These are phyloP conservation scores for Lagenidium sp. DNA, from an alignment of 352 stramenopile genomes.

Conservation along the genomic window DNA sequence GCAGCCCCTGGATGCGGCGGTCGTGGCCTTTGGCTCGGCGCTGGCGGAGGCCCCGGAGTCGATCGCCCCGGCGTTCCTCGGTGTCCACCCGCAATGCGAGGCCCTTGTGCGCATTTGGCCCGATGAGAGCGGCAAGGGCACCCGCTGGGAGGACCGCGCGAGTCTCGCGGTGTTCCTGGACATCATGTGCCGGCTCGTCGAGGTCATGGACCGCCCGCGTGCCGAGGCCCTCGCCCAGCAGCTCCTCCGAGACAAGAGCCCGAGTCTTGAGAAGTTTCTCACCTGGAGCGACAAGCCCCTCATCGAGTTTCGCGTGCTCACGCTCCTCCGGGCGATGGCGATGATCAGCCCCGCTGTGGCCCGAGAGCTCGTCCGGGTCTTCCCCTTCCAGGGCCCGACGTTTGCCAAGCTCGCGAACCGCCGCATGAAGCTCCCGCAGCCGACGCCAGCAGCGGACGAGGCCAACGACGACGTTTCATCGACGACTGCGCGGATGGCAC, in stretches of 20 bases:
- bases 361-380: conserved; percentile 67
- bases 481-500: conserved; percentile 3
- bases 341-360: conserved; percentile 27
- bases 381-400: conserved; percentile 60
- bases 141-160: conserved; percentile 55
- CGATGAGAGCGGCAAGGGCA: conserved; percentile 29
- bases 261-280: conserved; percentile 57
- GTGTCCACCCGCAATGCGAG: conserved; percentile 44
- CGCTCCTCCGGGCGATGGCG: conserved; percentile 41
- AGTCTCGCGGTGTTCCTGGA: conserved; percentile 66
- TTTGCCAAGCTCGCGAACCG: conserved; percentile 53
- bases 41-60: conserved; percentile 3
- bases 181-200: conserved; percentile 34
- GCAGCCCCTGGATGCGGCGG: conserved; percentile 45
- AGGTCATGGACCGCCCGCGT: conserved; percentile 16
- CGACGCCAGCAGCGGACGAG: conserved; percentile 5
- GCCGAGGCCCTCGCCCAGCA: conserved; percentile 57
- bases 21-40: conserved; percentile 24
- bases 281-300: conserved; percentile 82
- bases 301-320: conserved; percentile 62
- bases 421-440: conserved; percentile 61
- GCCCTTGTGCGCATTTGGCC: conserved; percentile 60
- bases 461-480: background rate
- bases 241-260: conserved; percentile 58
- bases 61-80: conserved; percentile 24